phyloP scores from a whole-genome alignment of 1,284 basidiomycete genomes.

The Porodaedalea pini region DNA sequence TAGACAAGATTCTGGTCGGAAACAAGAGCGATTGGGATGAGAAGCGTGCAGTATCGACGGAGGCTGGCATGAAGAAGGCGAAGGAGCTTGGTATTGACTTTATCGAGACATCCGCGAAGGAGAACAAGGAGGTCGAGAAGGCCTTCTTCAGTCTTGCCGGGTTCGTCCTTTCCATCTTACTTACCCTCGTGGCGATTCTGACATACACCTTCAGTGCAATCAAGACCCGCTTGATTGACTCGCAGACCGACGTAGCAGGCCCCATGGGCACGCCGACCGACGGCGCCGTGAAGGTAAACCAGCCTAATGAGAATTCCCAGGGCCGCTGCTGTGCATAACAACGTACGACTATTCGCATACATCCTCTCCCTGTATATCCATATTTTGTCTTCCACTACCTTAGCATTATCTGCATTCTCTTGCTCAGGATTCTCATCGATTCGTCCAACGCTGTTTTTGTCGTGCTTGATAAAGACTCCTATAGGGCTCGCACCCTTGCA shows the following conservation, averaged over 20 bases:
- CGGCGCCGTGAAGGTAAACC: constrained; percentile 64
- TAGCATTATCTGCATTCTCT: constrained; percentile 2
- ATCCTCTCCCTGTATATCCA: not conserved
- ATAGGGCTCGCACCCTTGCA: constrained; percentile 4
- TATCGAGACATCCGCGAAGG: constrained; percentile 97
- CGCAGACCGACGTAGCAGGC: constrained; percentile 69
- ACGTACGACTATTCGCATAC: not conserved
- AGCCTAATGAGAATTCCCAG: constrained; percentile 43
- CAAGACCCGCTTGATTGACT: constrained; percentile 96
- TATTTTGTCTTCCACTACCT: constrained; percentile 3
- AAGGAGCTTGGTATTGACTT: constrained; percentile 90
- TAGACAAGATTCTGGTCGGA: constrained; percentile 98
- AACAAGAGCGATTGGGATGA: constrained; percentile 99
- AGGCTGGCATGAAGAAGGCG: constrained; percentile 80
- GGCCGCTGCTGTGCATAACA: constrained; percentile 56
- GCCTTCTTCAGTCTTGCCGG: constrained; percentile 97
- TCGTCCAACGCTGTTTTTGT: no score
- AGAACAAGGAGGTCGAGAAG: constrained; percentile 97
- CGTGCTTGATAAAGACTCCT: no score
- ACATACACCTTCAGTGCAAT: constrained; percentile 68
- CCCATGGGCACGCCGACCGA: constrained; percentile 43
- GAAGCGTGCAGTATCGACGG: constrained; percentile 88
- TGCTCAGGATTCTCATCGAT: not conserved
- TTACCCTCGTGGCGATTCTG: not conserved
- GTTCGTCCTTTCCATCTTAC: constrained; percentile 42